These are phyloP conservation scores for Populus alba DNA, from an alignment of 345 rosid species.

Conservation along the genomic window DNA sequence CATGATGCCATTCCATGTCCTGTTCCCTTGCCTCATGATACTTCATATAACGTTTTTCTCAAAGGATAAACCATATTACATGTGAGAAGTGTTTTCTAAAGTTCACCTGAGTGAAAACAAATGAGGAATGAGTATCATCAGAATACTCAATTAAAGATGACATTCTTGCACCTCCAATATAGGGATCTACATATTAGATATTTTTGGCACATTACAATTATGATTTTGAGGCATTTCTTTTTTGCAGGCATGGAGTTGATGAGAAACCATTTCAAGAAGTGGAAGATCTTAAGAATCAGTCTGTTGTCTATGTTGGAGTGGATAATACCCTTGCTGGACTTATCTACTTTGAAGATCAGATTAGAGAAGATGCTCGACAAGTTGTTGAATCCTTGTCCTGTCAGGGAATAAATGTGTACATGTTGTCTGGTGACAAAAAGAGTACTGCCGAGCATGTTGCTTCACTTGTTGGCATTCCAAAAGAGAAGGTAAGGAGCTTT, in stretches of 20 bases:
- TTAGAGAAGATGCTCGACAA: constrained; percentile 82
- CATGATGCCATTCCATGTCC: not conserved
- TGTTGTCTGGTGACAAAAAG: constrained; percentile 93
- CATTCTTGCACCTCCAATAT: not conserved
- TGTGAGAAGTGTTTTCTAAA: not conserved
- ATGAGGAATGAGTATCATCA: not conserved
- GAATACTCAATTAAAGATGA: not conserved
- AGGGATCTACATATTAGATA: not conserved
- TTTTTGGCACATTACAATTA: not conserved
- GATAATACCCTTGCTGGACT: constrained; percentile 71
- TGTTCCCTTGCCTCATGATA: not conserved
- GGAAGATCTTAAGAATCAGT: constrained; percentile 58
- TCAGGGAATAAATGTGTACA: constrained; percentile 73
- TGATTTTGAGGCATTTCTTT: not conserved
- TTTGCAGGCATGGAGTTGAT: constrained; percentile 70
- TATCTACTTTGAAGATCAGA: constrained; percentile 78
- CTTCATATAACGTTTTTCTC: not conserved
- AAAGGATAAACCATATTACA: not conserved
- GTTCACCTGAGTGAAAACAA: not conserved
- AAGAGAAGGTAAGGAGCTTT: constrained; percentile 54
- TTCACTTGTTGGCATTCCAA: constrained; percentile 78
- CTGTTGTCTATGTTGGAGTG: constrained; percentile 79
- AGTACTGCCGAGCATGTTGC: constrained; percentile 83
- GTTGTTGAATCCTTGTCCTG: constrained; percentile 64
- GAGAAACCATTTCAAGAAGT: constrained; percentile 40